phyloP scores from a whole-genome alignment of 371 early-diverging fungal genomes.

The Rhizopus sp. region DNA sequence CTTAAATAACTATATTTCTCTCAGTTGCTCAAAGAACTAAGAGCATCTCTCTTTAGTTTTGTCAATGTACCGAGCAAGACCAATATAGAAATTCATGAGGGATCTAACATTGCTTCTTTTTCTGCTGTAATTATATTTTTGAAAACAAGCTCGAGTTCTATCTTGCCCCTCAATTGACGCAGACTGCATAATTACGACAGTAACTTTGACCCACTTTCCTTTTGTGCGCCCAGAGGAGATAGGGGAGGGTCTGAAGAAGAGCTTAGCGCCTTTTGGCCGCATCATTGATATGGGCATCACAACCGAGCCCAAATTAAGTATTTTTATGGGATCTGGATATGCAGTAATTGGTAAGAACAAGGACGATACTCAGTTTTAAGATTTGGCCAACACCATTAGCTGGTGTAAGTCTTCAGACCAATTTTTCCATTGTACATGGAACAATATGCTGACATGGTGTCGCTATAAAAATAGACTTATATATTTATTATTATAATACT shows the following conservation, averaged over 20 bases:
- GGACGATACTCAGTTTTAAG: not conserved
- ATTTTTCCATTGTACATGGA: not conserved
- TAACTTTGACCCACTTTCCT: not conserved
- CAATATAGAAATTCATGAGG: too few relatives aligned
- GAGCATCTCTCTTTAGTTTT: too few relatives aligned
- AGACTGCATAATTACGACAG: not conserved
- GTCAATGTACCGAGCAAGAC: too few relatives aligned
- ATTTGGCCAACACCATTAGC: not conserved
- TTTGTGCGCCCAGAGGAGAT: not conserved
- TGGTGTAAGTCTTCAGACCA: not conserved
- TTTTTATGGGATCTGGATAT: conserved; percentile 4
- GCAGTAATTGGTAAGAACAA: not conserved
- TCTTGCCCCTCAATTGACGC: not conserved
- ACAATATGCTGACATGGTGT: conserved; percentile 2
- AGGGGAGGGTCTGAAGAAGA: not conserved
- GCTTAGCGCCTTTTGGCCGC: not conserved
- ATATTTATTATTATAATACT: conserved; percentile 7
- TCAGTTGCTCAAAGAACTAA: too few relatives aligned
- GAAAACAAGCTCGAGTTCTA: not conserved
- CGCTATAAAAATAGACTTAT: conserved; percentile 10
- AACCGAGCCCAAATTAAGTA: not conserved
- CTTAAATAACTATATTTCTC: too few relatives aligned
- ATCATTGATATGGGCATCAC: not conserved
- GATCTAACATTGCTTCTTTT: too few relatives aligned
- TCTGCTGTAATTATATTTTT: not conserved